These are phyloP conservation scores for Fraxinus platypoda DNA, from an alignment of 305 asterid genomes.

Conservation along the genomic window DNA sequence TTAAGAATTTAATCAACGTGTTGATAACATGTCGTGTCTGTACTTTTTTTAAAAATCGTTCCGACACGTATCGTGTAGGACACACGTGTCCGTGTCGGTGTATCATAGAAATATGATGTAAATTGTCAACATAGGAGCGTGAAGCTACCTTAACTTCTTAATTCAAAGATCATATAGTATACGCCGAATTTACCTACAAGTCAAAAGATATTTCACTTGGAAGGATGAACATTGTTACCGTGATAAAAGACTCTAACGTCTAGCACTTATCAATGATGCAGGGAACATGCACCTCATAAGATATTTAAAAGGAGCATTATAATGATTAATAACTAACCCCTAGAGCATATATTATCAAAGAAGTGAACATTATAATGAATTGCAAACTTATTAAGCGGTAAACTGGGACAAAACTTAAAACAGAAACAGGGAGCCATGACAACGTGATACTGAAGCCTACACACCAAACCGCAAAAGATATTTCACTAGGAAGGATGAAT, in stretches of 20 bases:
- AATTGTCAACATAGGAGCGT: constrained; percentile 43
- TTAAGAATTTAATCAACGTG: too few species aligned
- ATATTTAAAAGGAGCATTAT: constrained; percentile 5
- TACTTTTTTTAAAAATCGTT: too few species aligned
- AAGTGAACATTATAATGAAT: not conserved
- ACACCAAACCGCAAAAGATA: constrained; percentile 42
- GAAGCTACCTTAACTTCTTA: constrained; percentile 93
- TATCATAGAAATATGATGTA: constrained; percentile 28
- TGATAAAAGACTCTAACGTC: constrained; percentile 29
- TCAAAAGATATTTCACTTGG: constrained; percentile 78
- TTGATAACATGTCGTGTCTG: too few species aligned
- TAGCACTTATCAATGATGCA: not conserved
- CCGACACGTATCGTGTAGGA: too few species aligned
- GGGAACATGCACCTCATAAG: not conserved
- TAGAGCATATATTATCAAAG: not conserved
- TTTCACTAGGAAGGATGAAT: constrained; percentile 78
- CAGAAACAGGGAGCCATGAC: not conserved
- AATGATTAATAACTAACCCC: not conserved
- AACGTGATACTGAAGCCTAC: not conserved
- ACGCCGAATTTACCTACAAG: constrained; percentile 93
- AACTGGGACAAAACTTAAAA: not conserved
- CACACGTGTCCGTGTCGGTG: too few species aligned
- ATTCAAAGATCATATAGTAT: constrained; percentile 89
- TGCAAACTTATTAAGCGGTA: not conserved
- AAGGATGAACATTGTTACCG: constrained; percentile 52